Conservation (phyloP, 345 rosid genomes). For the Salix dunnii region DNA sequence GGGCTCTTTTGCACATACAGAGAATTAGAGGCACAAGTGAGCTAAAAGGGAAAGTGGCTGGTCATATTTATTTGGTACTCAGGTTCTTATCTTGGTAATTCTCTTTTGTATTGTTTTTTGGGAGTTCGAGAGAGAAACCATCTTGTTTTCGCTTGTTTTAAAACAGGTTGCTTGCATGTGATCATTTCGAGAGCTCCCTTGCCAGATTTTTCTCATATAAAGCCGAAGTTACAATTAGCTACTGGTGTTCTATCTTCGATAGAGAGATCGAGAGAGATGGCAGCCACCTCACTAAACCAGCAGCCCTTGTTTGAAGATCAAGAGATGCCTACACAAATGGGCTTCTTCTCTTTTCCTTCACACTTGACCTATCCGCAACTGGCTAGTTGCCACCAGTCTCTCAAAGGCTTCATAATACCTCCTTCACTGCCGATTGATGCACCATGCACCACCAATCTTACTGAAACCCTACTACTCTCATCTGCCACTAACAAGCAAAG, state of each 20-base stretch:
- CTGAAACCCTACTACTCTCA: conserved; percentile 59
- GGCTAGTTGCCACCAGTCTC: conserved; percentile 37
- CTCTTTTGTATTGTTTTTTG: conserved; percentile 4
- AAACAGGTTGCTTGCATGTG: conserved; percentile 4
- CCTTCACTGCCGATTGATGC: conserved; percentile 22
- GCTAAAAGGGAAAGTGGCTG: conserved; percentile 25
- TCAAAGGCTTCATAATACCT: conserved; percentile 24
- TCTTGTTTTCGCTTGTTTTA: not conserved
- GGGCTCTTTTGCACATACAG: not conserved
- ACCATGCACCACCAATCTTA: conserved; percentile 32
- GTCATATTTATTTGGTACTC: conserved; percentile 18
- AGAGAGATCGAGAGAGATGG: conserved; percentile 37
- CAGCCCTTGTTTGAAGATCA: conserved; percentile 55
- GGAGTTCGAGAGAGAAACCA: conserved; percentile 22
- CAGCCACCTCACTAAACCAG: conserved; percentile 45
- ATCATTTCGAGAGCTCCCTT: not conserved
- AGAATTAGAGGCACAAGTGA: not conserved
- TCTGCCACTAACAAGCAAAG: conserved; percentile 38
- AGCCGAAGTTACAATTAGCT: not conserved
- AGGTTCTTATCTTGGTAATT: conserved; percentile 14
- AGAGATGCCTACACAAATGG: conserved; percentile 47
- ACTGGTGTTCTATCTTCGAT: not conserved
- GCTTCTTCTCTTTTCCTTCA: conserved; percentile 54
- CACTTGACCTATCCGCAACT: conserved; percentile 33
- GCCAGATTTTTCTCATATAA: not conserved